Percentiles rank a stretch among this genome's conserved stretches.
Evolutionary conservation across 352 stramenopile genomes (phyloP).

Genomic region (Pythium aristosporum): DNA sequence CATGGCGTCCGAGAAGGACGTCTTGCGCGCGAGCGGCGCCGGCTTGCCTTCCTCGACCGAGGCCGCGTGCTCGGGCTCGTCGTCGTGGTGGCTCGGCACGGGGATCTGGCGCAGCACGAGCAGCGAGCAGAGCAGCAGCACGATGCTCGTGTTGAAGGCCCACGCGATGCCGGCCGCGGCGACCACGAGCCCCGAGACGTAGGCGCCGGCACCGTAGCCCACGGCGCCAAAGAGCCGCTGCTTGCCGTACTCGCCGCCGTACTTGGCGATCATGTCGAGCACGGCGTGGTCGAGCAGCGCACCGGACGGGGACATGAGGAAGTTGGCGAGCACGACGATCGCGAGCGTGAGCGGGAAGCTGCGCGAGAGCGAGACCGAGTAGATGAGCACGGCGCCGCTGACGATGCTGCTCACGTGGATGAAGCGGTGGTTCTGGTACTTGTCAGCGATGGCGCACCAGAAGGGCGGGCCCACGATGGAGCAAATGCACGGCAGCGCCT

Average conservation of each 20-base stretch:
- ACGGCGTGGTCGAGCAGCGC: constrained; percentile 74
- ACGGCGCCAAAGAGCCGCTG: constrained; percentile 78
- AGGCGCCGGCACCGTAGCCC: constrained; percentile 64
- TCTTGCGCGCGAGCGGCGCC: constrained; percentile 19
- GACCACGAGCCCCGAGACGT: constrained; percentile 66
- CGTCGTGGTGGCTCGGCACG: constrained; percentile 36
- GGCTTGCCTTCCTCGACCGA: not conserved
- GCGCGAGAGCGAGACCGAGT: constrained; percentile 49
- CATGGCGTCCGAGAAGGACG: constrained; percentile 47
- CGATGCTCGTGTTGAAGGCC: constrained; percentile 70
- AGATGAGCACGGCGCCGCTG: constrained; percentile 57
- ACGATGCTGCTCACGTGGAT: constrained; percentile 66
- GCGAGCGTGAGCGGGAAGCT: constrained; percentile 51
- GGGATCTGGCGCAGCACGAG: constrained; percentile 66
- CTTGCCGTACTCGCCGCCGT: constrained; percentile 82
- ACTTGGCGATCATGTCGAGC: constrained; percentile 58
- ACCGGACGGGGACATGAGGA: constrained; percentile 50
- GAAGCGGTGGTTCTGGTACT: constrained; percentile 56
- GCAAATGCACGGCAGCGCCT: constrained; percentile 64
- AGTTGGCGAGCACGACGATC: constrained; percentile 61
- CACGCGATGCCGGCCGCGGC: constrained; percentile 57
- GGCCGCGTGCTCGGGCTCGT: constrained; percentile 2
- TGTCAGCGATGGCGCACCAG: constrained; percentile 71
- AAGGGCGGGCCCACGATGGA: constrained; percentile 62
- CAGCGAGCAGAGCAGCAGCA: constrained; percentile 49